Evolutionary conservation across 2,329 filamentous ascomycete genomes (phyloP).

Genomic region (Penicillium aurantiogriseum): DNA sequence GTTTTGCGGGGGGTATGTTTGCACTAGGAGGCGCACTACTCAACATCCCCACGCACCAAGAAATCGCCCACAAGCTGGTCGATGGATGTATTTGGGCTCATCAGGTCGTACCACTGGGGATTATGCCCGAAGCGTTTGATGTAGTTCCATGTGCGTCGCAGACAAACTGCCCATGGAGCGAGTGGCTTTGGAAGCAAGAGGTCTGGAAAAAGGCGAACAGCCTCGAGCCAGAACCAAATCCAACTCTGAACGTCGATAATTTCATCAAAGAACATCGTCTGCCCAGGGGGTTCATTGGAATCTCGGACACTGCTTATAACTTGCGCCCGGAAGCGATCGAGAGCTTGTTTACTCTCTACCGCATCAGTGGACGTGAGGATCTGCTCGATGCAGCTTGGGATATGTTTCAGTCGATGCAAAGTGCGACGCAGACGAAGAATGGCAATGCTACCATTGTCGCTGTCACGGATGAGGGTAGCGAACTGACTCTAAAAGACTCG

Average conservation of each 20-base stretch:
- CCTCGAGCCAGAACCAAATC: neutral
- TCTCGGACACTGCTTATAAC: constrained; percentile 16
- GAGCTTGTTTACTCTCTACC: constrained; percentile 85
- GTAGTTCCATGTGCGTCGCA: constrained; percentile 45
- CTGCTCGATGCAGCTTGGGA: constrained; percentile 83
- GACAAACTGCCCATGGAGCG: constrained; percentile 42
- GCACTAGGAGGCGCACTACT: constrained; percentile 55
- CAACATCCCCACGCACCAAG: constrained; percentile 49
- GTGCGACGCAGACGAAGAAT: constrained; percentile 62
- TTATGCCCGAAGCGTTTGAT: constrained; percentile 55
- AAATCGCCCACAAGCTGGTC: constrained; percentile 50
- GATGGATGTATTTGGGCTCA: constrained; percentile 59
- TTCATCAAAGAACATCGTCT: constrained; percentile 18
- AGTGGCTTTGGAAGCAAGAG: constrained; percentile 31
- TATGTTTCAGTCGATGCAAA: constrained; percentile 74
- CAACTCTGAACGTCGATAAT: constrained; percentile 8
- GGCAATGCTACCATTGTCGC: constrained; percentile 59
- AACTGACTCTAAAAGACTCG: constrained; percentile 51
- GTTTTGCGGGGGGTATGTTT: constrained; percentile 58
- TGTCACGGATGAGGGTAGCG: constrained; percentile 16
- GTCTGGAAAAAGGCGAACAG: constrained; percentile 19
- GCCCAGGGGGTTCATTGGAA: constrained; percentile 17
- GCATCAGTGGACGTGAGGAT: constrained; percentile 72
- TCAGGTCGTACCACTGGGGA: constrained; percentile 48
- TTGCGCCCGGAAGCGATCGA: constrained; percentile 79